Evolutionary conservation across 306 rosid species (phyloP).

Genomic region (Abrus precatorius): DNA sequence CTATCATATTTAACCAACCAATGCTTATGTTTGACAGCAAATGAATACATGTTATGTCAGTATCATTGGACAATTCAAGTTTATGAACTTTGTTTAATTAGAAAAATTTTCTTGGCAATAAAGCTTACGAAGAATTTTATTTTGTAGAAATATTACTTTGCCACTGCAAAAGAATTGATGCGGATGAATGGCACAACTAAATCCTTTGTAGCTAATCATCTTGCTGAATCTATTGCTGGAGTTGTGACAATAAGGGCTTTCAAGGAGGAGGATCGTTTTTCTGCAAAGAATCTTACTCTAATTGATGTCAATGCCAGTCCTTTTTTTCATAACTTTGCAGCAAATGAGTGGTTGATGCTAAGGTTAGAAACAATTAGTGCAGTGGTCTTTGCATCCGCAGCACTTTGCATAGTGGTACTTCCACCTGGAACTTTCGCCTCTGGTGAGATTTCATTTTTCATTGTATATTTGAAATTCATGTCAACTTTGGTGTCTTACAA

Average conservation of each 20-base stretch:
- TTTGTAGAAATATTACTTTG: constrained; percentile 64
- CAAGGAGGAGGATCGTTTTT: constrained; percentile 66
- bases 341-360: constrained; percentile 72
- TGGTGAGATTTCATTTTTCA: constrained; percentile 47
- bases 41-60: neutral
- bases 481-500: neutral
- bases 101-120: neutral
- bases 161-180: constrained; percentile 74
- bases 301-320: constrained; percentile 72
- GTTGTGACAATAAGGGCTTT: constrained; percentile 76
- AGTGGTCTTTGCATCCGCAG: constrained; percentile 61
- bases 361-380: constrained; percentile 68
- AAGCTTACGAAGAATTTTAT: neutral
- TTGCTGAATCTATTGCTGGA: constrained; percentile 77
- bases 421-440: constrained; percentile 70
- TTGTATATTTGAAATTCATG: neutral
- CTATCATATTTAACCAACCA: neutral
- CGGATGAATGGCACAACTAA: constrained; percentile 71
- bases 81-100: neutral
- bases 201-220: constrained; percentile 70
- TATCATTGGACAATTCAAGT: neutral
- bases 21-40: constrained; percentile 30
- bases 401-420: constrained; percentile 71
- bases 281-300: constrained; percentile 58
- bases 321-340: constrained; percentile 64